phyloP scores from a whole-genome alignment of 768 basidiomycete species.

The Mycena haematopus region DNA sequence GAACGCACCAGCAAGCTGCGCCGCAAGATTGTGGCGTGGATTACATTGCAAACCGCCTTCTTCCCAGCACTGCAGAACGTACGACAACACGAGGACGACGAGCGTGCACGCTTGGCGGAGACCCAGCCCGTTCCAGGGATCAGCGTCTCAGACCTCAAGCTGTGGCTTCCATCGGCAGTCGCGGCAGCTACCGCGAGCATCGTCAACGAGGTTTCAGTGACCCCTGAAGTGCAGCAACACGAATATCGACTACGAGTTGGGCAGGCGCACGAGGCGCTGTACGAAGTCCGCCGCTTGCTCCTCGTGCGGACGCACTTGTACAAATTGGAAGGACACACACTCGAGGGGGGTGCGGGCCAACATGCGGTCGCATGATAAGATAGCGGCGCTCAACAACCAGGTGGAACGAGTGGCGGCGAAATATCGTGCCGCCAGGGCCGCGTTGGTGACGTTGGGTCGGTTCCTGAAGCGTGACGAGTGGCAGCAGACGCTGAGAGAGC shows the following conservation, averaged over 20 bases:
- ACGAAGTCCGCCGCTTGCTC: constrained; percentile 30
- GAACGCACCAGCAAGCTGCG: constrained; percentile 14
- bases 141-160: background rate
- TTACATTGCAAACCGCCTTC: background rate
- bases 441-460: constrained; percentile 20
- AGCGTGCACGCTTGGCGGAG: background rate
- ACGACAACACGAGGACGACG: background rate
- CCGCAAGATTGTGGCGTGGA: constrained; percentile 4
- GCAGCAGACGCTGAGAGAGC: constrained; percentile 24
- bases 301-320: constrained; percentile 32
- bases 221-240: constrained; percentile 10
- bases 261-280: constrained; percentile 36
- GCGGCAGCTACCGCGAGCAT: constrained; percentile 31
- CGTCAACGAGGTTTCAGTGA: background rate
- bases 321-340: constrained; percentile 31
- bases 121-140: background rate
- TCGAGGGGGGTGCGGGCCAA: constrained; percentile 34
- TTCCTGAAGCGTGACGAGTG: constrained; percentile 22
- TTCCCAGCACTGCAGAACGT: too few relatives aligned
- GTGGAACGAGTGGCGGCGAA: constrained; percentile 25
- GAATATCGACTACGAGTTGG: constrained; percentile 34
- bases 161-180: too few relatives aligned
- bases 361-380: constrained; percentile 32
- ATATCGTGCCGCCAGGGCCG: constrained; percentile 30
- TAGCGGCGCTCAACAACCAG: constrained; percentile 26